phyloP scores from a whole-genome alignment of 768 basidiomycete species.

The Lentinula aciculospora region DNA sequence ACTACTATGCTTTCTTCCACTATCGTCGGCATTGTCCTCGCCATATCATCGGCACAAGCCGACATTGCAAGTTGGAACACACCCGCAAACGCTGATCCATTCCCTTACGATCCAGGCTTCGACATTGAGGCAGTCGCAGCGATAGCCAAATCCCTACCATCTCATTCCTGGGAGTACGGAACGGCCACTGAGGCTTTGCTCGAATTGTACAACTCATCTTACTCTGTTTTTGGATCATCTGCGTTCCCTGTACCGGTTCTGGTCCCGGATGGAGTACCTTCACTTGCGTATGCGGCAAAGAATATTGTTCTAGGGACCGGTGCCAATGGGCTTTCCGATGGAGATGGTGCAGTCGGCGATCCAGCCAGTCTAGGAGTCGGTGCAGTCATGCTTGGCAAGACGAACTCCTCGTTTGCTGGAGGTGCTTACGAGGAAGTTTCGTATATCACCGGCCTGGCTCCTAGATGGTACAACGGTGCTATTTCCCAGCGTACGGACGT shows the following conservation, averaged over 20 bases:
- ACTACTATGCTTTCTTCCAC: not conserved
- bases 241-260: conserved; percentile 21
- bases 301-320: conserved; percentile 18
- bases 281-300: conserved; percentile 14
- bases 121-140: conserved; percentile 25
- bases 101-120: conserved; percentile 31
- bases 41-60: not conserved
- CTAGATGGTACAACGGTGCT: conserved; percentile 35
- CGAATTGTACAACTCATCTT: conserved; percentile 31
- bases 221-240: conserved; percentile 21
- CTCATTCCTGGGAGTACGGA: conserved; percentile 46
- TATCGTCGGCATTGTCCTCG: not conserved
- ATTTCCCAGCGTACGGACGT: conserved; percentile 49
- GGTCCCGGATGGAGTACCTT: conserved; percentile 9
- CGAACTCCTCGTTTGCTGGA: conserved; percentile 12
- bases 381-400: conserved; percentile 34
- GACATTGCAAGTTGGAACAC: too few relatives aligned
- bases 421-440: conserved; percentile 32
- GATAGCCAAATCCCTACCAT: conserved; percentile 29
- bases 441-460: conserved; percentile 36
- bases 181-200: conserved; percentile 35
- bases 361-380: conserved; percentile 47
- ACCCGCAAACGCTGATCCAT: conserved; percentile 11
- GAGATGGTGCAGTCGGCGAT: conserved; percentile 47
- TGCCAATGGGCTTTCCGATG: conserved; percentile 26